phyloP scores from a whole-genome alignment of 2,329 filamentous ascomycete genomes.

The Myriosclerotinia curreyana region DNA sequence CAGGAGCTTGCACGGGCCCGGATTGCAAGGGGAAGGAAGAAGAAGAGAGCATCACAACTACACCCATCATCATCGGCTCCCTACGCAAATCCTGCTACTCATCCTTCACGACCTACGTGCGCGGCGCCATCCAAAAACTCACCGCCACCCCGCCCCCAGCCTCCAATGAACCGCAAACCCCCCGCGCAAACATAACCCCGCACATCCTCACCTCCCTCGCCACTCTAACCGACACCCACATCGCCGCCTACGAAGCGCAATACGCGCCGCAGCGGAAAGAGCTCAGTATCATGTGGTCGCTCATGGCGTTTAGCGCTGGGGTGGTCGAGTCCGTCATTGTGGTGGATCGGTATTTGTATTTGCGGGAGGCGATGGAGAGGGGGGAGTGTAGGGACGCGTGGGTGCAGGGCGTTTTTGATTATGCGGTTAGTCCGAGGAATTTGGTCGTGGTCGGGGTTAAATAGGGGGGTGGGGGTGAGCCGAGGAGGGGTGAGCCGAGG shows the following conservation, averaged over 20 bases:
- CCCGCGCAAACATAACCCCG: slow-evolving; percentile 48
- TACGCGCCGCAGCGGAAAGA: slow-evolving; percentile 72
- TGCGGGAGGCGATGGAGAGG: slow-evolving; percentile 73
- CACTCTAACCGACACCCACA: slow-evolving; percentile 73
- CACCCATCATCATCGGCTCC: slow-evolving; percentile 82
- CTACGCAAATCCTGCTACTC: slow-evolving; percentile 76
- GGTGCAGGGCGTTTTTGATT: slow-evolving; percentile 94
- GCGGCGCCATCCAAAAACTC: slow-evolving; percentile 76
- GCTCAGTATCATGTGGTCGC: slow-evolving; percentile 80
- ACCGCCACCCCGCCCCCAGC: slow-evolving; percentile 33
- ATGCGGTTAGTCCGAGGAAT: slow-evolving; percentile 80
- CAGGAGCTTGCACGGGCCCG: not conserved
- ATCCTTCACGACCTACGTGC: slow-evolving; percentile 73
- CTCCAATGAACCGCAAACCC: not conserved
- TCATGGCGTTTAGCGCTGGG: slow-evolving; percentile 93
- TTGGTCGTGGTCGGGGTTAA: slow-evolving; percentile 91
- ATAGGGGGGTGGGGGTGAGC: slow-evolving; percentile 22
- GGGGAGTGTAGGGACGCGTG: slow-evolving; percentile 71
- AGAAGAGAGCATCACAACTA: slow-evolving; percentile 51
- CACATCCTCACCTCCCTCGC: too few species aligned
- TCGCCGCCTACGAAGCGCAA: slow-evolving; percentile 63
- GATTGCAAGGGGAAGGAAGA: not conserved
- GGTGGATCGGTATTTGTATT: slow-evolving; percentile 82
- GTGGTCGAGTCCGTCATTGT: slow-evolving; percentile 90
- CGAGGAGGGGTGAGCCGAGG: not conserved